These are phyloP conservation scores for Macadamia integrifolia DNA, from an alignment of 164 flowering plant genomes.

Conservation along the genomic window DNA sequence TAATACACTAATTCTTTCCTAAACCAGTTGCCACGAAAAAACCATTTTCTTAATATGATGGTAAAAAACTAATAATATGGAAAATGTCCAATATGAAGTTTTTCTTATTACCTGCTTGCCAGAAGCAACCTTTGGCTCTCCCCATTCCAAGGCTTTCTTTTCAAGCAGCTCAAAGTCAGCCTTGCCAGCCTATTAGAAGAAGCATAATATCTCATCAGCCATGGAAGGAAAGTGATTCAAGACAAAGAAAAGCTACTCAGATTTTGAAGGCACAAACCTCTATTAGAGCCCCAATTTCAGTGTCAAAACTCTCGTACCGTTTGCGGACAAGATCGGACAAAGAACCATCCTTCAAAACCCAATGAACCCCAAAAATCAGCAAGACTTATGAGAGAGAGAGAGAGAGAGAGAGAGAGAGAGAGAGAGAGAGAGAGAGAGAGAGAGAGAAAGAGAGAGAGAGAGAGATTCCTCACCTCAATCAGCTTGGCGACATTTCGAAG, in stretches of 20 bases:
- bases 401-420: neutral
- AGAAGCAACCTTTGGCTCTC: slow-evolving; percentile 88
- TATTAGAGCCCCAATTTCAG: slow-evolving; percentile 71
- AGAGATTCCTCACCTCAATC: slow-evolving; percentile 45
- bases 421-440: neutral
- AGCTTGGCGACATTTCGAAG: slow-evolving; percentile 85
- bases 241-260: too few relatives aligned
- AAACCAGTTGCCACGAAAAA: too few relatives aligned
- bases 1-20: too few relatives aligned
- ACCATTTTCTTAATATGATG: too few relatives aligned
- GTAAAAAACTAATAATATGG: too few relatives aligned
- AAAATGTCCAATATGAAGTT: too few relatives aligned
- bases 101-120: slow-evolving; percentile 72
- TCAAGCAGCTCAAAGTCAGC: slow-evolving; percentile 82
- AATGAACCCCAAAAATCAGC: neutral
- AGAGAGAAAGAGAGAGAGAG: neutral
- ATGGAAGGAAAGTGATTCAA: too few relatives aligned
- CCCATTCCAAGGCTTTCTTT: slow-evolving; percentile 83
- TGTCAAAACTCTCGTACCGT: slow-evolving; percentile 81
- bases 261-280: slow-evolving; percentile 42
- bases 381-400: too few relatives aligned
- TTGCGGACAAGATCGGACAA: slow-evolving; percentile 70
- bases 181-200: slow-evolving; percentile 63
- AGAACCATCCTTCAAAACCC: slow-evolving; percentile 63
- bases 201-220: too few relatives aligned